Evolutionary conservation across 192 early-diverging fungal genomes (phyloP), one percentile per base, ranked within the genome.

Genomic region (Coemansia furcata): DNA sequence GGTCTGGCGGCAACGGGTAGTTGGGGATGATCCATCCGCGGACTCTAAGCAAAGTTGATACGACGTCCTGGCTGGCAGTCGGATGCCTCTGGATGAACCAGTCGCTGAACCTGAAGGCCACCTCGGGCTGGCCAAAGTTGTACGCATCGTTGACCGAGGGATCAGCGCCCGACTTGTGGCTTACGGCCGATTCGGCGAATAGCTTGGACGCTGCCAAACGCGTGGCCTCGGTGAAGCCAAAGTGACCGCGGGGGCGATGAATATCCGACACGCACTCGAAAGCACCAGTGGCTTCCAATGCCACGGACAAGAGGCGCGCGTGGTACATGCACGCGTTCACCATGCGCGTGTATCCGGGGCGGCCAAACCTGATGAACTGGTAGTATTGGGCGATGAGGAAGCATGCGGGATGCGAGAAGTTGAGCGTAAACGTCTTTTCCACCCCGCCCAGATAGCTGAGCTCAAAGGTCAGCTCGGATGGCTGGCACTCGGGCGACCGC

Each of bases 361-460:
- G 75, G 0, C 91, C 93, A 32, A 89, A 85, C 44, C 92, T 86
- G 49, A 93, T 84, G 26, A 94, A 86, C 58, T 87, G 86, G 78
- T 93, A 94, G 74, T 94, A 94, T 74, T 93, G 92, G n/a, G 84
- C 91, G 44, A 94, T 87, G 63, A 93, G 85, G 65, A 86, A 87
- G 68, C 87, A 86, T 19, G 89, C 85, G 2, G 88, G 86, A 47
- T 88, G 86, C 57, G 89, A 91, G 61, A 93, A 93, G 75, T 93
- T 93, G 52, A 93, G 84, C 17, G 90, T 91, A 59, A 88, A 92
- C 3, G 90, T 87, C 52, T 88, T 85, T 54, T 86, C 85, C 54
- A 88, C 84, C 39, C 84, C 78, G 63, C 90, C 89, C 42, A 93
- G 85, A 63, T 93, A 94, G 68, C 87, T 87, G 17, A 92, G 71